Evolutionary conservation across 148 eudicot species (phyloP).

Genomic region (Arbutus unedo): DNA sequence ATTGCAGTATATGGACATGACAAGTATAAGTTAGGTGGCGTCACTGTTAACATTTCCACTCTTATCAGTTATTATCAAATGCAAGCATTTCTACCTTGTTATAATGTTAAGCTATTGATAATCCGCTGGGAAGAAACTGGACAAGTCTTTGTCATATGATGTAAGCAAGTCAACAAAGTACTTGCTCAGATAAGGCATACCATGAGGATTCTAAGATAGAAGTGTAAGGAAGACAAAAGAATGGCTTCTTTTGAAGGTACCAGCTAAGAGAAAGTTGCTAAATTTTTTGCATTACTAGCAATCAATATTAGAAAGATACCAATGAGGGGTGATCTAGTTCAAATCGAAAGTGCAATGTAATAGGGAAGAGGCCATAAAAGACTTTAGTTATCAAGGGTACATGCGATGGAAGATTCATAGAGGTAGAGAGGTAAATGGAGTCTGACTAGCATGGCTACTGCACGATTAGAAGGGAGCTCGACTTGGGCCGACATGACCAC

Average conservation of each 20-base stretch:
- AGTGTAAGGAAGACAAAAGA: neutral
- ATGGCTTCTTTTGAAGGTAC: neutral
- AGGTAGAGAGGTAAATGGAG: neutral
- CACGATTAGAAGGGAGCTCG: neutral
- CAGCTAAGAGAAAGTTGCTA: neutral
- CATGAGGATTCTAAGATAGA: neutral
- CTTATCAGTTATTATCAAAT: neutral
- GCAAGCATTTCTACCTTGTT: neutral
- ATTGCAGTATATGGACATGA: no score
- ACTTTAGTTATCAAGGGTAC: neutral
- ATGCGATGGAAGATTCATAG: neutral
- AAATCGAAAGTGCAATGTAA: neutral
- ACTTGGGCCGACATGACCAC: neutral
- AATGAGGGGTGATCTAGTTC: neutral
- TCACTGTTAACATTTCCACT: no score
- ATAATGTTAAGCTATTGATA: neutral
- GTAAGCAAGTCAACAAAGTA: slow-evolving; percentile 1
- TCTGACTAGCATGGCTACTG: neutral
- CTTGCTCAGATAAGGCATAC: neutral
- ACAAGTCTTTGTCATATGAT: neutral
- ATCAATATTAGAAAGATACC: neutral
- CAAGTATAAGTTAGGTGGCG: no score
- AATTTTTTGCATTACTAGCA: neutral
- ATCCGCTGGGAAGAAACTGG: neutral
- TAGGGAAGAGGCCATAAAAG: neutral